These are phyloP conservation scores for Porphyrellus cyaneotinctus DNA, from an alignment of 768 basidiomycete genomes.

Conservation along the genomic window DNA sequence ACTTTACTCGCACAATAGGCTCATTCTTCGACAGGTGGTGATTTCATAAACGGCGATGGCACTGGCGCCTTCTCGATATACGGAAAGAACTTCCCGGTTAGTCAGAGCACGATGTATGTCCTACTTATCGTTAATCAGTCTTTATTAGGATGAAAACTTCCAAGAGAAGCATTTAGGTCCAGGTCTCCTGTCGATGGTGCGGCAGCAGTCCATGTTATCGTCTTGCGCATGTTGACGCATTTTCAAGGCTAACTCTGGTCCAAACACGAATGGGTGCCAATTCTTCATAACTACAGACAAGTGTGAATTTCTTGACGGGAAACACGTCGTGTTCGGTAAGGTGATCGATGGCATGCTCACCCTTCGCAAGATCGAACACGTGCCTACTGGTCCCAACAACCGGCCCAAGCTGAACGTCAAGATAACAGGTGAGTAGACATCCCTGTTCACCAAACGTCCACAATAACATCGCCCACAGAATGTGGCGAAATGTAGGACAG, in stretches of 20 bases:
- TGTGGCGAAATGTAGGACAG: conserved; percentile 54
- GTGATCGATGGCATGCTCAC: conserved; percentile 94
- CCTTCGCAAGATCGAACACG: conserved; percentile 93
- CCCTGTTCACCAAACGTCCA: not conserved
- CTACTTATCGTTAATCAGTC: not conserved
- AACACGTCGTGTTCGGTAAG: conserved; percentile 90
- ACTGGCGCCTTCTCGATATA: conserved; percentile 98
- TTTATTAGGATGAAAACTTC: conserved; percentile 86
- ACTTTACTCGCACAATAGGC: not conserved
- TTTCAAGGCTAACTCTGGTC: conserved; percentile 86
- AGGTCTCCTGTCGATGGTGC: conserved; percentile 88
- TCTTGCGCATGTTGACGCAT: conserved; percentile 3
- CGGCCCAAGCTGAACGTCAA: conserved; percentile 85
- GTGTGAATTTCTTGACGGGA: conserved; percentile 93
- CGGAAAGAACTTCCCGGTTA: conserved; percentile 86
- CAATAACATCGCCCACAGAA: conserved; percentile 33
- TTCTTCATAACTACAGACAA: conserved; percentile 97
- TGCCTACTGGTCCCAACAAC: conserved; percentile 87
- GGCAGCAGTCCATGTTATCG: conserved; percentile 3
- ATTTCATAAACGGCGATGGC: conserved; percentile 92
- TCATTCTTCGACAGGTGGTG: conserved; percentile 58
- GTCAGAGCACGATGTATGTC: conserved; percentile 15
- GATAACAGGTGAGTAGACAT: conserved; percentile 60
- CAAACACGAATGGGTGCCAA: conserved; percentile 93
- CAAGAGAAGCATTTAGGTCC: conserved; percentile 81